Evolutionary conservation across 2,329 filamentous ascomycete genomes (phyloP), one percentile per base, ranked within the genome.

Genomic region (Xylariaceae sp.): DNA sequence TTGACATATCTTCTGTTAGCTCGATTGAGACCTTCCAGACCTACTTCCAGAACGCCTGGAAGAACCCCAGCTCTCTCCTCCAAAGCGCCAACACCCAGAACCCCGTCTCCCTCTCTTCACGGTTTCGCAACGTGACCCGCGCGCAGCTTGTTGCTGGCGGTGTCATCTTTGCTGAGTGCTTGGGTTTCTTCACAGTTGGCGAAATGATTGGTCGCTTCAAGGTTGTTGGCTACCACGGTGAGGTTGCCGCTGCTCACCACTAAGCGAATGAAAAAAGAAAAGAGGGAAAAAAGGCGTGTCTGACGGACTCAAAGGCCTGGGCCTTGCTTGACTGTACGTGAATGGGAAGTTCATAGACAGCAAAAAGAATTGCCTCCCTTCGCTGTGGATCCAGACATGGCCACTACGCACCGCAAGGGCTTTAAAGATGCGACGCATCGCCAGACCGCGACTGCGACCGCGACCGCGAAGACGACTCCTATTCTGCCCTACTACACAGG

Each of bases 191-290:
- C 84, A 95, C 92, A 63, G 85, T 97, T 57, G 94, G 94, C 66
- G 92, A 97, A 83, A 97, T 99, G 76, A 87, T 99, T 71, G 94
- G 94, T 71, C 85, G 92, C 72, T 86, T 94, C 80, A 97, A 99
- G 88, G 76, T 99, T 69, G 82, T 99, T 69, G 94, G 94, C 66
- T 99, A 99, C 83, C 84, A 83, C 76, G 89, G 89, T 73, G 85
- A 89, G 74, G 73, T 74, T 65, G 75, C 75, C 64, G 82, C 81
- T 68, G 78, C 80, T 65, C 82, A 87, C 75, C 84, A 85, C 77
- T 85, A 80, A 79, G 68, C 35, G 51, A 50, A 63, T 52, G 23
- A 62, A 11, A 51, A 35, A 35, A 4, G 15, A 15, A 51, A 35
- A 49, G 23, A 18, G 47, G 17, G 5, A 15, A 51, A 30, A 50